Evolutionary conservation across 2,329 filamentous ascomycete species (phyloP).

Genomic region (Hymenoscyphus infarciens): DNA sequence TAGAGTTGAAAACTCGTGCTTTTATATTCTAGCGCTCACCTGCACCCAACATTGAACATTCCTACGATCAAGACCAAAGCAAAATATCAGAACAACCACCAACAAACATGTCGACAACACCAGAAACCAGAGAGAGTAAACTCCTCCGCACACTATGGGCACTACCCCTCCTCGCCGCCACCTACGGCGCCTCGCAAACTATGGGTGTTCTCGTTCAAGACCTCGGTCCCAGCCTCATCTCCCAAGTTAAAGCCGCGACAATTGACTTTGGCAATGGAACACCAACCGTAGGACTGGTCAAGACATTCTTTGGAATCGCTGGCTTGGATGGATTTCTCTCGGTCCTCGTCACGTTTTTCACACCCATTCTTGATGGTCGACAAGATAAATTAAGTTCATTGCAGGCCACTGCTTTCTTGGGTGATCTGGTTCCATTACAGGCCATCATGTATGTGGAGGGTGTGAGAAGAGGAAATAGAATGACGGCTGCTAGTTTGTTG

Average conservation of each 20-base stretch:
- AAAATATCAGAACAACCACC: background rate
- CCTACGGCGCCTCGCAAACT: conserved; percentile 20
- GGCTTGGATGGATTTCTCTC: conserved; percentile 23
- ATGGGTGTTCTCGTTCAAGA: conserved; percentile 7
- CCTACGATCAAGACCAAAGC: background rate
- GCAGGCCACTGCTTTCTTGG: conserved; percentile 29
- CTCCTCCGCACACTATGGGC: conserved; percentile 26
- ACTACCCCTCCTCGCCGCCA: conserved; percentile 22
- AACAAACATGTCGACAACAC: conserved; percentile 11
- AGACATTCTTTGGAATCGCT: conserved; percentile 20
- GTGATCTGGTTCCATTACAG: conserved; percentile 31
- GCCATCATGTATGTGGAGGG: conserved; percentile 34
- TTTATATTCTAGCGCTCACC: background rate
- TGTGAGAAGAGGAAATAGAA: conserved; percentile 29
- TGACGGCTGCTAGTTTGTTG: conserved; percentile 28
- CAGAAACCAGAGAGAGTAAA: conserved; percentile 29
- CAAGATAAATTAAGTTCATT: conserved; percentile 19
- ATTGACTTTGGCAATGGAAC: conserved; percentile 5
- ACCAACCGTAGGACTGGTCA: conserved; percentile 11
- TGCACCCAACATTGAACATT: background rate
- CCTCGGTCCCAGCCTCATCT: conserved; percentile 4
- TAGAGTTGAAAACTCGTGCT: background rate
- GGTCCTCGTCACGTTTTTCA: conserved; percentile 26
- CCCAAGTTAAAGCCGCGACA: background rate
- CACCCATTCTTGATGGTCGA: conserved; percentile 18